Evolutionary conservation across 2,329 filamentous ascomycete genomes (phyloP).

Genomic region (Cladosporium velox): DNA sequence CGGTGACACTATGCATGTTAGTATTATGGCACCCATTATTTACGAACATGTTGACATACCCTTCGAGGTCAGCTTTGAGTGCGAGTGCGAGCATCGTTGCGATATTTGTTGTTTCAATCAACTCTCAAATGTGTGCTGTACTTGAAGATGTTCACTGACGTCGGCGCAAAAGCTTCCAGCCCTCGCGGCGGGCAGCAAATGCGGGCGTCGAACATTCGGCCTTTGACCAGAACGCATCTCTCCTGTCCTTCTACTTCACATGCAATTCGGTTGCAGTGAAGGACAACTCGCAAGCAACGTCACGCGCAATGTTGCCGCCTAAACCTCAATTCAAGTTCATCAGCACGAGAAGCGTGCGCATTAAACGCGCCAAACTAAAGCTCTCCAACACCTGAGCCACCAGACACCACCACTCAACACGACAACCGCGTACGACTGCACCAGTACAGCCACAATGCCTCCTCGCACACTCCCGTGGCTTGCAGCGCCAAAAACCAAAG

Average conservation of each 20-base stretch:
- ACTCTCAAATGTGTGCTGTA: not conserved
- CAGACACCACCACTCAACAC: constrained; percentile 14
- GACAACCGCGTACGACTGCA: not conserved
- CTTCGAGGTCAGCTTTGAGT: constrained; percentile 68
- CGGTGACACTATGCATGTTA: constrained; percentile 71
- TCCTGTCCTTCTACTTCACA: not conserved
- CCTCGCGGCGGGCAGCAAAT: not conserved
- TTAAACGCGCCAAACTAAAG: constrained; percentile 24
- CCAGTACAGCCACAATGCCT: constrained; percentile 24
- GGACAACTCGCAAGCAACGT: not conserved
- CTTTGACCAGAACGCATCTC: not conserved
- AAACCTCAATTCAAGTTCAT: not conserved
- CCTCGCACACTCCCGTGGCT: constrained; percentile 41
- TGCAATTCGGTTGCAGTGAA: not conserved
- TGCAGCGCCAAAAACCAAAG: constrained; percentile 22
- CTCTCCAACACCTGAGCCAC: constrained; percentile 22
- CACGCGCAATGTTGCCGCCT: constrained; percentile 10
- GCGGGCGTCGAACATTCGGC: not conserved
- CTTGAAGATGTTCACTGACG: not conserved
- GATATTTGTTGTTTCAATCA: constrained; percentile 2
- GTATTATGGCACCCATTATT: not conserved
- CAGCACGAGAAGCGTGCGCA: constrained; percentile 22
- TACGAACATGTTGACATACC: constrained; percentile 49
- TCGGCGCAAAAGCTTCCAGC: constrained; percentile 10
- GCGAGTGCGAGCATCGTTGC: constrained; percentile 64